Percentiles rank a stretch among this genome's conserved stretches.
phyloP scores from a whole-genome alignment of 2,329 filamentous ascomycete species.

The Penicillium concentricum region DNA sequence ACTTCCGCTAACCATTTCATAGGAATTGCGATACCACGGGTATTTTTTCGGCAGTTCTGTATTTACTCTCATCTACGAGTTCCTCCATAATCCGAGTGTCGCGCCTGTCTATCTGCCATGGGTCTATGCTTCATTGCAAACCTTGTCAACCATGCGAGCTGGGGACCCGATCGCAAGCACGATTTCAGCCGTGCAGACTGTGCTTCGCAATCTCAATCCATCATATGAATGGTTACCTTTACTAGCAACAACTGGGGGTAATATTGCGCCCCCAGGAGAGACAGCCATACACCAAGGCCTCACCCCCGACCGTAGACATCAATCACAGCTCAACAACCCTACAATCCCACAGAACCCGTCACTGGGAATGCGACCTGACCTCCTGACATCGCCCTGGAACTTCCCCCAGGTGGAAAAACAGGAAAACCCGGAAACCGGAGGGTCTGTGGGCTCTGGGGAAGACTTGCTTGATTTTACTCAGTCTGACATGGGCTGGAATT shows the following conservation, averaged over 20 bases:
- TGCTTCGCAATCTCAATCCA: constrained; percentile 32
- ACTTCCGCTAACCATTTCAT: background rate
- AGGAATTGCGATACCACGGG: constrained; percentile 48
- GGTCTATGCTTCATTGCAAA: constrained; percentile 42
- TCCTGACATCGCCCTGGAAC: constrained; percentile 24
- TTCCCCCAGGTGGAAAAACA: constrained; percentile 20
- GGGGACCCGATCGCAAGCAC: constrained; percentile 30
- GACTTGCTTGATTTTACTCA: constrained; percentile 38
- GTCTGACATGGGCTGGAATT: constrained; percentile 41
- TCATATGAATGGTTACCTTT: constrained; percentile 29
- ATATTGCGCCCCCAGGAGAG: background rate
- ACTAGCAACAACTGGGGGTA: background rate
- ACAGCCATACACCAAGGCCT: background rate
- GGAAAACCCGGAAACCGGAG: constrained; percentile 21
- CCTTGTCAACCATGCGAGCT: constrained; percentile 37
- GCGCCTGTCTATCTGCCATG: constrained; percentile 44
- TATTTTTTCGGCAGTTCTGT: constrained; percentile 46
- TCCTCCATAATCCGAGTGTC: constrained; percentile 41
- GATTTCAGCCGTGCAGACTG: constrained; percentile 34
- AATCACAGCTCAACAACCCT: background rate
- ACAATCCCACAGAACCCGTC: background rate
- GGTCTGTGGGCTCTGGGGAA: constrained; percentile 28
- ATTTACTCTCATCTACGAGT: constrained; percentile 45
- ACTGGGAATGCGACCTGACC: constrained; percentile 3
- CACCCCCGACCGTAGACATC: background rate